These are phyloP conservation scores for Stemphylium beticola DNA, from an alignment of 2,329 filamentous ascomycete genomes.

Conservation along the genomic window DNA sequence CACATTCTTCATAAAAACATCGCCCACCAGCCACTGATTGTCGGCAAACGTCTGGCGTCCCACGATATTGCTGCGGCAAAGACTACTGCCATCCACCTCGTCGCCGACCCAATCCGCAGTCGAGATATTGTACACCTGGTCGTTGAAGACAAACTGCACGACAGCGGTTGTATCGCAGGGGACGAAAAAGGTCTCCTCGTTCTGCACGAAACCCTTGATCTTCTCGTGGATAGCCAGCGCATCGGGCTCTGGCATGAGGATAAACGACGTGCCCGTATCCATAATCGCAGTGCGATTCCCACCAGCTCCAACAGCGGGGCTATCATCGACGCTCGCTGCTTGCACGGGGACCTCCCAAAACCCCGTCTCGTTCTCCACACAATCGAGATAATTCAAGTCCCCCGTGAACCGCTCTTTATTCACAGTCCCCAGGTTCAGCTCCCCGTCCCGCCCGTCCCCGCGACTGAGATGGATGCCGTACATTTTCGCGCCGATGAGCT, in stretches of 20 bases:
- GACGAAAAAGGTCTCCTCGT: constrained; percentile 69
- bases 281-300: constrained; percentile 68
- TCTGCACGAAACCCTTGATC: constrained; percentile 66
- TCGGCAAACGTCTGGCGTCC: constrained; percentile 69
- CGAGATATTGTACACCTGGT: constrained; percentile 69
- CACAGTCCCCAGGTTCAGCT: constrained; percentile 76
- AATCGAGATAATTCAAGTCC: constrained; percentile 69
- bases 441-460: constrained; percentile 71
- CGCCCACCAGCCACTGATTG: constrained; percentile 78
- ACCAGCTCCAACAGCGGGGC: constrained; percentile 52
- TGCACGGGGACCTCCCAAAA: constrained; percentile 78
- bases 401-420: constrained; percentile 72
- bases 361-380: constrained; percentile 57
- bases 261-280: constrained; percentile 83
- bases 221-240: constrained; percentile 70
- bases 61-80: constrained; percentile 73
- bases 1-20: constrained; percentile 87
- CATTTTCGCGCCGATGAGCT: constrained; percentile 67
- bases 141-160: constrained; percentile 72
- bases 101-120: constrained; percentile 73
- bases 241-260: constrained; percentile 72
- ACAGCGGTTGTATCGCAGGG: constrained; percentile 71
- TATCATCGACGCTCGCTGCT: constrained; percentile 67
- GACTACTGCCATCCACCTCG: constrained; percentile 29
- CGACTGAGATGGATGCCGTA: constrained; percentile 76